Evolutionary conservation across 2,329 filamentous ascomycete genomes (phyloP).

Genomic region (Curvularia spicifera): DNA sequence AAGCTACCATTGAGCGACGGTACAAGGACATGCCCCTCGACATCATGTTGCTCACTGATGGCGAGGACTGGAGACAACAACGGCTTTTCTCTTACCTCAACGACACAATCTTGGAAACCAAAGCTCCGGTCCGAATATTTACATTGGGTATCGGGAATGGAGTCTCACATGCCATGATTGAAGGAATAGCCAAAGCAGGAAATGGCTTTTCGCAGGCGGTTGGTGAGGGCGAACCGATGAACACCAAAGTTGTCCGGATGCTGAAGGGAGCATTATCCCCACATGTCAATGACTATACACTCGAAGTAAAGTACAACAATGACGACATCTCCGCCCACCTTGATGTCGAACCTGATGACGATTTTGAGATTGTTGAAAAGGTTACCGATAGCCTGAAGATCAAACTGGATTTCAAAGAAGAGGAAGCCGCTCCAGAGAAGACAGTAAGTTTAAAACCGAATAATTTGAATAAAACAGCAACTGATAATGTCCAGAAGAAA

Average conservation of each 20-base stretch:
- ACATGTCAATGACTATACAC: slow-evolving; percentile 67
- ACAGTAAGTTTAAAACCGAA: slow-evolving; percentile 13
- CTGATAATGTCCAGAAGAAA: slow-evolving; percentile 43
- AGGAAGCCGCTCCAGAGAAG: slow-evolving; percentile 19
- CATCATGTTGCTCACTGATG: slow-evolving; percentile 64
- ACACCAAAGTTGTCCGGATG: slow-evolving; percentile 74
- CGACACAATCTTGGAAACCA: slow-evolving; percentile 49
- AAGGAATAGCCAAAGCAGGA: slow-evolving; percentile 64
- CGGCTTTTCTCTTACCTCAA: slow-evolving; percentile 58
- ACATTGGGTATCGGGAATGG: slow-evolving; percentile 62
- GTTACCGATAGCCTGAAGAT: slow-evolving; percentile 59
- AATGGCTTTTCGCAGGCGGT: slow-evolving; percentile 69
- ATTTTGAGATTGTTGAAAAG: slow-evolving; percentile 69
- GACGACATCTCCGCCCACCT: slow-evolving; percentile 17
- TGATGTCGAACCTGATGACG: slow-evolving; percentile 49
- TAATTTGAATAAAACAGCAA: neutral
- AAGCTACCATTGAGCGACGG: slow-evolving; percentile 56
- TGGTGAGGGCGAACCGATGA: slow-evolving; percentile 67
- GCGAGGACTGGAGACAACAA: slow-evolving; percentile 60
- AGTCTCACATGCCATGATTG: slow-evolving; percentile 63
- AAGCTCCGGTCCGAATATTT: slow-evolving; percentile 61
- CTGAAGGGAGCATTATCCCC: slow-evolving; percentile 72
- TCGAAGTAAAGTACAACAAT: slow-evolving; percentile 66
- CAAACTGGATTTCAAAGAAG: slow-evolving; percentile 33
- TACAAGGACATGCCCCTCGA: slow-evolving; percentile 57